phyloP scores from a whole-genome alignment of 345 rosid species.

The Populus pruinosa region DNA sequence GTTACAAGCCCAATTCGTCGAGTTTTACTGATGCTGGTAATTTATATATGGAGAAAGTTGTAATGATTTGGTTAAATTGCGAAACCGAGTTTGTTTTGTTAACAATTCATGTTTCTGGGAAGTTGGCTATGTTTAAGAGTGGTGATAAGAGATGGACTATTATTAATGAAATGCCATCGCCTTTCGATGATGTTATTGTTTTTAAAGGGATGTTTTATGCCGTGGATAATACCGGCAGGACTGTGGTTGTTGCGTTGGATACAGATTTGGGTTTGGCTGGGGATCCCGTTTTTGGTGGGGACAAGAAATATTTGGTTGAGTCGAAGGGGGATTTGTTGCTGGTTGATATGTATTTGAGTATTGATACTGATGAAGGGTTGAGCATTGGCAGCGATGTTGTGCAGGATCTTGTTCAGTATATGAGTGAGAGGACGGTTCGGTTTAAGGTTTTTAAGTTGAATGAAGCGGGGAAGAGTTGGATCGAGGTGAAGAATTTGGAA shows the following conservation, averaged over 20 bases:
- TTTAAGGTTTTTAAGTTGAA: conserved; percentile 65
- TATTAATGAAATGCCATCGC: conserved; percentile 68
- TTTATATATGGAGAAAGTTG: conserved; percentile 77
- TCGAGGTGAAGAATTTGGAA: conserved; percentile 44
- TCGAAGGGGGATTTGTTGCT: conserved; percentile 66
- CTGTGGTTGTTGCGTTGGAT: conserved; percentile 51
- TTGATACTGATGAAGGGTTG: conserved; percentile 45
- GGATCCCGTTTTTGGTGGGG: conserved; percentile 67
- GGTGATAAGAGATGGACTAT: conserved; percentile 63
- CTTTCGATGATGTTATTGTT: conserved; percentile 77
- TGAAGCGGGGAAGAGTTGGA: conserved; percentile 47
- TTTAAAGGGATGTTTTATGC: conserved; percentile 58
- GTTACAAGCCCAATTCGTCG: conserved; percentile 17
- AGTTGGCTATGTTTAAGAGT: conserved; percentile 66
- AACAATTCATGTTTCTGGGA: conserved; percentile 85
- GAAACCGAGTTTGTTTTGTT: conserved; percentile 55
- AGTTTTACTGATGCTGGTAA: conserved; percentile 26
- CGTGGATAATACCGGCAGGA: conserved; percentile 68
- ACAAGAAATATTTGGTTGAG: conserved; percentile 83
- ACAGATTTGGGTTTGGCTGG: conserved; percentile 34
- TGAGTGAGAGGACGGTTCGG: conserved; percentile 71
- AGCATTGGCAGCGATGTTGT: conserved; percentile 26
- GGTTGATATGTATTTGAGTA: conserved; percentile 75
- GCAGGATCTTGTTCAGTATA: conserved; percentile 33
- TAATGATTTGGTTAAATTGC: conserved; percentile 35